Base-by-base conservation (phyloP, 345 rosid species). In the Lumnitzera racemosa region DNA sequence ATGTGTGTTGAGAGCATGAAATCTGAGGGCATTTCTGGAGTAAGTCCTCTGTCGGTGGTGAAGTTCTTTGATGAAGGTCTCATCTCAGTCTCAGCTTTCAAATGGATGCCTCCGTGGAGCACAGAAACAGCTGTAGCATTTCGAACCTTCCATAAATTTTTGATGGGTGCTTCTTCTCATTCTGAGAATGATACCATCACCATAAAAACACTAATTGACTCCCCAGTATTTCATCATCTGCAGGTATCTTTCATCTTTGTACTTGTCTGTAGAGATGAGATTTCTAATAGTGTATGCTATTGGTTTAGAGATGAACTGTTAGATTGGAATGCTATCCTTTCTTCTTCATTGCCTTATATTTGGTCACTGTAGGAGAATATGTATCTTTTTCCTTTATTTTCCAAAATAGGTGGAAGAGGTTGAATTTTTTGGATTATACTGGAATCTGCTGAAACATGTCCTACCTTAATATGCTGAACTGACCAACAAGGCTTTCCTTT, bases 101-200 rank as follows among this genome's bases (percentile, higher is more conserved):
- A 83, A 65, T 92, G 98, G 98, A 72, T 92, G 76, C 91, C 98
- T 69, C 81, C 96, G 13, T 82, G 88, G 85, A 89, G 96, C 76
- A 68, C 91, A n/a, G 98, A 92, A 78, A 92, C 98, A 63, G 83
- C 85, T 0, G 81, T 89, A 68, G 98, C 96, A 17, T 87, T 87
- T 70, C 98, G 91, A 20, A 72, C 81, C 61, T 85, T 81, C 55
- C 91, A 92, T 78, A 92, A 85, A 77, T 89, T 92, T 71, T 70
- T 89, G 73, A 79, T 89, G 23, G 88, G 88, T 62, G 75, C 81
- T 13, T 90, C 95, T 15, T 73, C 88, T 65, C 98, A 85, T 67
- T 73, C 74, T 15, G 86, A 84, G 58, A 60, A 61, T 46, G 83
- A 85, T 74, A 80, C 89, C 72, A 77, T 83, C 62, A 69, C 80